These are phyloP conservation scores for Amanita thiersii DNA, from an alignment of 768 basidiomycete species.

Conservation along the genomic window DNA sequence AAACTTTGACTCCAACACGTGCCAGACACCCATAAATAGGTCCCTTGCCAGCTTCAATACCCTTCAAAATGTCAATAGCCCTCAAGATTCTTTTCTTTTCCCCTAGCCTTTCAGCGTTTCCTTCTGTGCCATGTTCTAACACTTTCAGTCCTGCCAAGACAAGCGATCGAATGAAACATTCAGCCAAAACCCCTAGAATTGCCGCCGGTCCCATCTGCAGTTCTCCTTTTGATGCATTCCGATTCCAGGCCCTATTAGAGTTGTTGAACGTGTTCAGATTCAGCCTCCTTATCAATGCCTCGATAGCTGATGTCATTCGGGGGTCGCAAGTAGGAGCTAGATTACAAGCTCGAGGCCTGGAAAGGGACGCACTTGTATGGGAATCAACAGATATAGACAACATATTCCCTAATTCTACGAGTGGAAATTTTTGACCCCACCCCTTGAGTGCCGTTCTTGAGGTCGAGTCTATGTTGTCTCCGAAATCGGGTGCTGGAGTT, in stretches of 20 bases:
- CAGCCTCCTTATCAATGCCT: no score
- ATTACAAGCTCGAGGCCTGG: no score
- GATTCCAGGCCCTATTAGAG: no score
- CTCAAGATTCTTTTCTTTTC: slow-evolving; percentile 28
- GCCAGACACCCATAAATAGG: background rate
- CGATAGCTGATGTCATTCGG: no score
- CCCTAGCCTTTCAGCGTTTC: background rate
- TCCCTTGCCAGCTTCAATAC: slow-evolving; percentile 19
- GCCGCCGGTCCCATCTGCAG: slow-evolving; percentile 30
- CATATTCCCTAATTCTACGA: no score
- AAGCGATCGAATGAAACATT: slow-evolving; percentile 26
- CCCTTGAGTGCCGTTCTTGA: no score
- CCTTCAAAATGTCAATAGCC: slow-evolving; percentile 35
- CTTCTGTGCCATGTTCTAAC: background rate
- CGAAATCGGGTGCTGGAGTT: slow-evolving; percentile 21
- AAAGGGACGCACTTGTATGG: no score
- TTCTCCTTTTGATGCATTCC: slow-evolving; percentile 20
- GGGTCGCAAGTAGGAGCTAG: no score
- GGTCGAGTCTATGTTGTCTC: background rate
- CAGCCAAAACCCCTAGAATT: slow-evolving; percentile 26
- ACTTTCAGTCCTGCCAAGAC: slow-evolving; percentile 29
- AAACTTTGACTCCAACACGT: background rate
- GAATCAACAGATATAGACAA: no score
- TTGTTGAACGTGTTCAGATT: no score
- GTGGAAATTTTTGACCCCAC: no score